Conservation (phyloP, 768 basidiomycete species). For the Antrodiella citrinella region DNA sequence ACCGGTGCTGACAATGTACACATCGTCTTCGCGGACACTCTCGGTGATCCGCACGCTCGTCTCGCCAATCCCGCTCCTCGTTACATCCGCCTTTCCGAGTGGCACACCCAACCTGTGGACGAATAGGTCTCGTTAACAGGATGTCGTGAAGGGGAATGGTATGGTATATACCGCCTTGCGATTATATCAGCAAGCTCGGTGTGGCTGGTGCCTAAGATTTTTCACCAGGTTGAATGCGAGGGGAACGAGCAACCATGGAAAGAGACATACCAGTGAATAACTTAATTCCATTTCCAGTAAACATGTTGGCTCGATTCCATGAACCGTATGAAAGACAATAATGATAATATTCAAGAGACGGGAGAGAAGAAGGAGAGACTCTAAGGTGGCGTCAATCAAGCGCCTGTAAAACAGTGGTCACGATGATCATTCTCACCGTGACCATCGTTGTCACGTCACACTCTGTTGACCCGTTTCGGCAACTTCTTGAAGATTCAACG, state of each 20-base stretch:
- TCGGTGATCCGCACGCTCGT: conserved; percentile 87
- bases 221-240: conserved; percentile 3
- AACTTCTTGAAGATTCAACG: too few species aligned
- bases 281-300: conserved; percentile 51
- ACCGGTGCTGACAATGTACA: conserved; percentile 96
- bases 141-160: conserved; percentile 11
- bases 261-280: conserved; percentile 44
- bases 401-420: too few species aligned
- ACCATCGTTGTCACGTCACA: too few species aligned
- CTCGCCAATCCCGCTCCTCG: conserved; percentile 86
- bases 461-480: too few species aligned
- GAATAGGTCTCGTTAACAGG: too few species aligned
- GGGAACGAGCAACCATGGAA: conserved; percentile 1
- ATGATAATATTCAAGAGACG: conserved; percentile 17
- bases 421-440: too few species aligned
- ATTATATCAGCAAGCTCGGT: conserved; percentile 93
- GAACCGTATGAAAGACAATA: conserved; percentile 17
- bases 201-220: conserved; percentile 76
- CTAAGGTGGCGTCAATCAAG: not conserved
- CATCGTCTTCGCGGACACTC: conserved; percentile 96
- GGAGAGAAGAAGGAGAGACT: conserved; percentile 6
- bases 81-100: conserved; percentile 81
- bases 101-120: conserved; percentile 74
- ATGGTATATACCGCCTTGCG: conserved; percentile 64
- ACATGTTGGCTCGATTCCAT: conserved; percentile 31